Evolutionary conservation across 192 early-diverging fungal species (phyloP), one percentile per base, ranked within the genome.

Genomic region (Endogone sp.): DNA sequence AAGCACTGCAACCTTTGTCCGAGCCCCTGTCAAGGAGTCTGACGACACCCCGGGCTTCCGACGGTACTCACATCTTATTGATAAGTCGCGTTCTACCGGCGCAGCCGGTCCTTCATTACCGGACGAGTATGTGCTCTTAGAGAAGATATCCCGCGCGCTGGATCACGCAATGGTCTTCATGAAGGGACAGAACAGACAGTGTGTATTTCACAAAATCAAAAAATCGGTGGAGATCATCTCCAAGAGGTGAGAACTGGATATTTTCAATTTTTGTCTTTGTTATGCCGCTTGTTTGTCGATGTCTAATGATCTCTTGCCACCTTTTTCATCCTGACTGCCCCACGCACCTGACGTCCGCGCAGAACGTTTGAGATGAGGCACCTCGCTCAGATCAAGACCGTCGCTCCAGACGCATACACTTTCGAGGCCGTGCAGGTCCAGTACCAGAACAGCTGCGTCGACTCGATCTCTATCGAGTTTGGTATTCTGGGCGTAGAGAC

Each of bases 81-180:
- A 49, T 49, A 6, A 49, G 16, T n/a, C n/a, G n/a, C n/a, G n/a
- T n/a, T n/a, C n/a, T n/a, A n/a, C n/a, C n/a, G n/a, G n/a, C n/a
- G n/a, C n/a, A n/a, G n/a, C 32, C 30, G 65, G 65, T 9, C 31
- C 56, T n/a, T 32, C 56, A 21, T 25, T 67, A 16, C 65, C 65
- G 56, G 65, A 67, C 44, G 56, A 67, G 59, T 67, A 67, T 54
- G 65, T 27, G 49, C 44, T 58, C 11, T 26, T 67, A 26, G 65
- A 54, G 25, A 67, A 58, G 28, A 67, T 67, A n/a, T 58, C 56
- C 6, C 59, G 56, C 32, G 54, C 65, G 16, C 27, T 67, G 10
- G 65, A 67, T 29, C 65, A 67, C n/a, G 59, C 65, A 22, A 56
- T 67, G 22, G 22, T 67, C 27, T 67, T 67, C 13, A 55, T 58